Base-by-base conservation (phyloP, 2,329 filamentous ascomycete species). In the Calonectria leucothoes region DNA sequence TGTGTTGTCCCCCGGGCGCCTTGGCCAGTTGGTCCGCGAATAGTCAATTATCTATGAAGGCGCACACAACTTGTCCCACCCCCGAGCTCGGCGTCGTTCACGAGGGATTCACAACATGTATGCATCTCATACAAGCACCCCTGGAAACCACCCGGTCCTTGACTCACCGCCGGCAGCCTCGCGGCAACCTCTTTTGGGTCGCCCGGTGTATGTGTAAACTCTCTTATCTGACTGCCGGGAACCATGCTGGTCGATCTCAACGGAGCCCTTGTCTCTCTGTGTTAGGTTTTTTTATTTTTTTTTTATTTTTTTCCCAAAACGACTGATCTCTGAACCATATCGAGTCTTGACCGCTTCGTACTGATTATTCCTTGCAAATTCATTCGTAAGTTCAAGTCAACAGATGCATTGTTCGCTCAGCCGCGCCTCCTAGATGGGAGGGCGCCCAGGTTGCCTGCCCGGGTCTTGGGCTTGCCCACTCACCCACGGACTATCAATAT, bases 111-210 rank as follows among this genome's bases (percentile, higher is more conserved):
- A 33, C 42, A 29, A 25, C 33, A 45, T 52, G 66, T 33, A 67
- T 51, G 69, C 48, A 37, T 55, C 48, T 20, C 59, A 29, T 48
- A 12, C 35, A 66, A 39, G 35, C 57, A 57, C 39, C 69, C 70
- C 49, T 39, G 66, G 27, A 64, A 64, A 69, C 35, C 35, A 69
- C 48, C 39, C 29, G 23, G n/a, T 48, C 45, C 52, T 49, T 55
- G 59, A 52, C 70, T 72, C 70, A 72, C 70, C 70, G 70, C 70
- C 66, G 66, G 69, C 52, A 68, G 66, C 42, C 35, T 59, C 27
- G 23, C 66, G 27, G 55, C 55, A 59, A 59, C 37, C 25, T 61
- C 55, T 35, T 35, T 61, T 63, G 35, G 57, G 57, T 39, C 23
- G 57, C 57, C 17, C 42, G 31, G 31, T 51, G 66, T 52, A 23